Base-by-base conservation (phyloP, 805 yeast genomes). In the Zygosaccharomyces bisporus region DNA sequence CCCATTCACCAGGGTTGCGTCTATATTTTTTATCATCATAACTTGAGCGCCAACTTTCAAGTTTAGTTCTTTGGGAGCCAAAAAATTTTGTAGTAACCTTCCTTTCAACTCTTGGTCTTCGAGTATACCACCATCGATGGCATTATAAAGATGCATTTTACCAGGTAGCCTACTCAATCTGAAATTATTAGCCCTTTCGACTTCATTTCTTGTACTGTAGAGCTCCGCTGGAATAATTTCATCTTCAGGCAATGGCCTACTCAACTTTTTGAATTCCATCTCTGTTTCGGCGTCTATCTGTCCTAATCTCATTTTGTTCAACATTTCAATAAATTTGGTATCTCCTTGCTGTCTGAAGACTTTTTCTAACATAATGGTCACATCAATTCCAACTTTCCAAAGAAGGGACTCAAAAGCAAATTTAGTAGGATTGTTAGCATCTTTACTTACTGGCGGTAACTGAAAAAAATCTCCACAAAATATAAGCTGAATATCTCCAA, bases 391-490 rank as follows among this genome's bases (percentile, higher is more conserved):
- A 16, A 69, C 65, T 46, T 71, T 70, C 95, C 95, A 86, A 2
- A 81, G 67, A 1, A 63, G 53, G 21, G 81, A 71, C 50, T 84
- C 84, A 64, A 86, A 86, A 5, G 90, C 82, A 66, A 81, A 85
- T 39, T 55, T 53, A 2, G 69, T 61, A 39, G 49, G 67, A 36
- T 45, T 53, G 18, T 49, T 53, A 19, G 61, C 63, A 46, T 51
- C 61, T 44, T 63, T 56, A 2, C 57, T 56, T 2, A 66, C 68
- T 0, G 95, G 95, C 0, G 95, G 95, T 34, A 86, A 64, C 58
- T 86, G 95, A 60, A 77, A 85, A 59, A 86, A 86, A 61, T 86
- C 95, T 5, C 95, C 95, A 67, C 87, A 81, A 12, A 81, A 75
- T 24, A 86, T 74, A 13, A 86, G 56, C 54, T 86, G 95, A 17